Base-by-base conservation (phyloP, 2,329 filamentous ascomycete species). In the Metarhizium brunneum region DNA sequence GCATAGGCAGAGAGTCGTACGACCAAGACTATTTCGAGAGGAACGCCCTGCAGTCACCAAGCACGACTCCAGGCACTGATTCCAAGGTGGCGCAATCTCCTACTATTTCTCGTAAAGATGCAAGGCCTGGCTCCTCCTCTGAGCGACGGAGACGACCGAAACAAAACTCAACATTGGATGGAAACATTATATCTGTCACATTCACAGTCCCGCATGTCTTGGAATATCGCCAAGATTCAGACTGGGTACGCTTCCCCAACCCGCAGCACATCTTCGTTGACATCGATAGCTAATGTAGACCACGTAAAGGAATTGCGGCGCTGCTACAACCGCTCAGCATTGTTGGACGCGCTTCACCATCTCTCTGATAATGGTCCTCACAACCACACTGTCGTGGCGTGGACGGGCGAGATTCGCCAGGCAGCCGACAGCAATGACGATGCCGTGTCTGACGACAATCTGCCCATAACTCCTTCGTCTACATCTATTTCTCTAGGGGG, bases 371-470 rank as follows among this genome's bases (percentile, higher is more conserved):
- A 86, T 47, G 85, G 86, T 2, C 84, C 86, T 18, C 96, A 91
- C 91, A 88, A 90, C 62, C 92, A 96, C 73, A 92, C 86, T 0
- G 81, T 96, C 2, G 88, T 97, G 52, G 92, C 90, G 42, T 97
- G 92, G 92, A 96, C 92, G 3, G 92, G 92, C 53, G 92, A 96
- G 69, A 86, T 92, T 55, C 80, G 51, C 13, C 47, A 35, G 30
- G 25, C 42, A 8, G 18, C 50, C 25, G 25, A 25, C 13, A 48
- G 35, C 4, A 10, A 84, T 11, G 40, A 43, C 11, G 38, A 54
- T 3, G 30, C 25, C 25, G 25, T 4, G 3, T 4, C 25, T 25
- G 25, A 25, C 25, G 25, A 54, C 8, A 16, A 45, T 18, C 11
- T 43, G 0, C 18, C 29, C 16, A 30, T 48, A 53, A 20, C 35